Evolutionary conservation across 2,329 filamentous ascomycete genomes (phyloP), one percentile per base, ranked within the genome.

Genomic region (Colletotrichum sansevieriae): DNA sequence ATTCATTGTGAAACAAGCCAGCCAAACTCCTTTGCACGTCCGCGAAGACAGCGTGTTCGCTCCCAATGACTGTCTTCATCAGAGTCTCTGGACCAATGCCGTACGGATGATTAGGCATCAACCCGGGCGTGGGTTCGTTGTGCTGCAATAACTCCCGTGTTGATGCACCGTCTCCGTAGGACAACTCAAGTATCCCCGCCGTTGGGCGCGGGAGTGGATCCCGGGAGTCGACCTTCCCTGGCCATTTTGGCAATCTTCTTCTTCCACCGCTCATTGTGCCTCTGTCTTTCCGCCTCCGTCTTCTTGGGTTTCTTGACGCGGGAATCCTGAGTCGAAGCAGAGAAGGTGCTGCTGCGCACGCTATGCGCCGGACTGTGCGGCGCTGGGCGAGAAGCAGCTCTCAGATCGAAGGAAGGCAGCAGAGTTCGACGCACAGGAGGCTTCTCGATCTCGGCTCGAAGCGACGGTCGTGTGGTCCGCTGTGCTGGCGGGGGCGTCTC

Each of bases 241-340:
- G 46, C 44, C 43, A 68, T 54, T 37, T 56, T 67, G 58, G 49
- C 43, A 12, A 71, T 33, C 20, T 63, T 58, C 20, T 18, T 51
- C 41, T 33, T 63, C 29, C 59, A 49, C 29, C 55, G 39, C 7
- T 59, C 62, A 3, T 33, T 33, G 12, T 35, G 46, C 6, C 52
- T 55, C 41, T 56, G 47, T 25, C 46, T 47, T 35, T 67, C 61
- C 56, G 57, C 60, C n/a, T 57, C 49, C 13, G 35, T 51, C 51
- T 59, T 62, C 37, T 51, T 71, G 18, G 51, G 39, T 41, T 71
- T 71, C 61, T 65, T 68, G 22, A 68, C 52, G 15, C 70, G 63
- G 57, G 52, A 59, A 6, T 22, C 64, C 20, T 61, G 59, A 3
- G 63, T 68, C 39, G 65, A 63, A 5, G 37, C 46, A 11, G 35